Percentiles rank a stretch among this genome's conserved stretches.
phyloP scores from a whole-genome alignment of 495 filamentous ascomycete genomes.

The Astrothelium subdiscretum region DNA sequence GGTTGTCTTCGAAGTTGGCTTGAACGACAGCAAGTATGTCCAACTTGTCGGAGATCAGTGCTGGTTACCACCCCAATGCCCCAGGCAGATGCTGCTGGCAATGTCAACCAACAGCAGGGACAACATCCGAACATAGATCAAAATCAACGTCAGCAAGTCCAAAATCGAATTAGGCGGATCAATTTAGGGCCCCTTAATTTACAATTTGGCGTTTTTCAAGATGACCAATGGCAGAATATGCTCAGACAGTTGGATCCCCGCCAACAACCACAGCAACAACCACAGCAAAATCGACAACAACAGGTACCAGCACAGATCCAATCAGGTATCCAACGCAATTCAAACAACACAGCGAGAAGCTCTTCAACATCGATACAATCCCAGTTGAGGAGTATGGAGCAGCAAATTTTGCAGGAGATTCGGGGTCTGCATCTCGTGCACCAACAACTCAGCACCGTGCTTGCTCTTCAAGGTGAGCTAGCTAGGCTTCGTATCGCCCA shows the following conservation, averaged over 20 bases:
- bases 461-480: conserved; percentile 51
- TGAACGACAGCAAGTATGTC: conserved; percentile 96
- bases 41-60: conserved; percentile 83
- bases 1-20: conserved; percentile 92
- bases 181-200: conserved; percentile 48
- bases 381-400: conserved; percentile 52
- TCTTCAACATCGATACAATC: conserved; percentile 30
- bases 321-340: conserved; percentile 2
- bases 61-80: conserved; percentile 21
- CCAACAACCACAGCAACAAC: conserved; percentile 15
- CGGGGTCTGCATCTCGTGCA: conserved; percentile 39
- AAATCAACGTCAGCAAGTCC: conserved; percentile 16
- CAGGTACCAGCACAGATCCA: not conserved
- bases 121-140: conserved; percentile 3
- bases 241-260: conserved; percentile 37
- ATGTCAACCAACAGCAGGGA: not conserved
- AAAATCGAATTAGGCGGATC: conserved; percentile 37
- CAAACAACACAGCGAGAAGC: conserved; percentile 6
- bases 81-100: not conserved
- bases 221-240: not conserved
- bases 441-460: conserved; percentile 45
- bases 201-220: conserved; percentile 39
- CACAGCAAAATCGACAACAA: conserved; percentile 3
- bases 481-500: conserved; percentile 39
- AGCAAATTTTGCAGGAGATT: conserved; percentile 55